These are phyloP conservation scores for Wickerhamomyces sydowiorum DNA, from an alignment of 805 yeast species.

Conservation along the genomic window DNA sequence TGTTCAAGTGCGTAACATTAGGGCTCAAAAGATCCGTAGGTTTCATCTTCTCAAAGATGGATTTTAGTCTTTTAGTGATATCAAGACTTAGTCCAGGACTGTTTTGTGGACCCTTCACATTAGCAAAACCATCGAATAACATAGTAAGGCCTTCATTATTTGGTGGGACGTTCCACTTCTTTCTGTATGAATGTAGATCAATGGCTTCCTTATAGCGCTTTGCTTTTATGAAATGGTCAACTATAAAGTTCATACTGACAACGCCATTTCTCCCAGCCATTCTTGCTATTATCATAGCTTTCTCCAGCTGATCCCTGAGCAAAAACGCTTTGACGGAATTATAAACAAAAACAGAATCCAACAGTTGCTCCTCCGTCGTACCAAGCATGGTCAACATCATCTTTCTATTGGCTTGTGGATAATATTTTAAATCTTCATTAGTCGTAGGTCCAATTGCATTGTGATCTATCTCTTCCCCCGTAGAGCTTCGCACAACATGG, in stretches of 20 bases:
- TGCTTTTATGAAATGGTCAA: conserved; percentile 39
- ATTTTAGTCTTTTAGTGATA: conserved; percentile 28
- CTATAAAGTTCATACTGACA: conserved; percentile 59
- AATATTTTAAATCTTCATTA: conserved; percentile 26
- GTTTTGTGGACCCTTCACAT: conserved; percentile 15
- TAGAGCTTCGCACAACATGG: conserved; percentile 11
- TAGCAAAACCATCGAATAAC: conserved; percentile 39
- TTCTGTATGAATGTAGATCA: conserved; percentile 45
- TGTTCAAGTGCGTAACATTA: conserved; percentile 38
- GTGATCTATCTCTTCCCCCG: conserved; percentile 18
- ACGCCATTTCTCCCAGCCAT: conserved; percentile 43
- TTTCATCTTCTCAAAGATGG: conserved; percentile 25
- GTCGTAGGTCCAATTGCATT: conserved; percentile 30
- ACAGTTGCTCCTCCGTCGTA: conserved; percentile 47
- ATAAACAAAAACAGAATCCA: conserved; percentile 52
- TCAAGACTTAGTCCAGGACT: conserved; percentile 24
- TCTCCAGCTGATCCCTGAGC: conserved; percentile 38
- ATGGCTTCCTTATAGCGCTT: conserved; percentile 43
- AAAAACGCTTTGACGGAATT: conserved; percentile 49
- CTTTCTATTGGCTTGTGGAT: conserved; percentile 34
- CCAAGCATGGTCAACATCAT: conserved; percentile 54
- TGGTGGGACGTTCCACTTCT: conserved; percentile 53
- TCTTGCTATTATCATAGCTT: conserved; percentile 48
- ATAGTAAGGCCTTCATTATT: conserved; percentile 45
- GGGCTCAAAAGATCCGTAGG: conserved; percentile 23